Conservation (phyloP, 257 asterid genomes). For the Ophiorrhiza pumila region DNA sequence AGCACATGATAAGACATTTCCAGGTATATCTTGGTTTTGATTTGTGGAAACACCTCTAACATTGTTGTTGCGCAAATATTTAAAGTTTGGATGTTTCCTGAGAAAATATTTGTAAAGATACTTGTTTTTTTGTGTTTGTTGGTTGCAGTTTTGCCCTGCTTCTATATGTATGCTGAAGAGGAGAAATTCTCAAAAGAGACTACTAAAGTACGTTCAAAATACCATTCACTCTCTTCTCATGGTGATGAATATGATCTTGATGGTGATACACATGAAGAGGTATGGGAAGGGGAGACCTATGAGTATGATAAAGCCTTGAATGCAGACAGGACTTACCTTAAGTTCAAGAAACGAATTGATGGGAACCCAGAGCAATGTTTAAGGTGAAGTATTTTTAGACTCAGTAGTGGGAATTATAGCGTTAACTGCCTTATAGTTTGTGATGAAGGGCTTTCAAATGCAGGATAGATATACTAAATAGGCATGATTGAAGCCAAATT, state of each 20-base stretch:
- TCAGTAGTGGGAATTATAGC: neutral
- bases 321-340: conserved; percentile 85
- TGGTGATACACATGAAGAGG: conserved; percentile 47
- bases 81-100: neutral
- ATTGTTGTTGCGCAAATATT: neutral
- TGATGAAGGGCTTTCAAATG: neutral
- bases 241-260: conserved; percentile 38
- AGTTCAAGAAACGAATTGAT: conserved; percentile 81
- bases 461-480: no score
- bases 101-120: neutral
- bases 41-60: neutral
- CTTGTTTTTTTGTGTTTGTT: conserved; percentile 7
- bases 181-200: conserved; percentile 47
- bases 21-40: conserved; percentile 40
- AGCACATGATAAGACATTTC: conserved; percentile 41
- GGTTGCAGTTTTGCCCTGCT: conserved; percentile 79
- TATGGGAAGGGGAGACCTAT: conserved; percentile 70
- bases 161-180: conserved; percentile 59
- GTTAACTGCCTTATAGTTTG: neutral
- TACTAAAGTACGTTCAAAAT: conserved; percentile 32
- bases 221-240: conserved; percentile 22
- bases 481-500: neutral
- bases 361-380: conserved; percentile 82
- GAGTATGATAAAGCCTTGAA: conserved; percentile 75
- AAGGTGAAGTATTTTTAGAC: conserved; percentile 45